These are phyloP conservation scores for Dorcoceras hygrometricum DNA, from an alignment of 257 asterid genomes.

Conservation along the genomic window DNA sequence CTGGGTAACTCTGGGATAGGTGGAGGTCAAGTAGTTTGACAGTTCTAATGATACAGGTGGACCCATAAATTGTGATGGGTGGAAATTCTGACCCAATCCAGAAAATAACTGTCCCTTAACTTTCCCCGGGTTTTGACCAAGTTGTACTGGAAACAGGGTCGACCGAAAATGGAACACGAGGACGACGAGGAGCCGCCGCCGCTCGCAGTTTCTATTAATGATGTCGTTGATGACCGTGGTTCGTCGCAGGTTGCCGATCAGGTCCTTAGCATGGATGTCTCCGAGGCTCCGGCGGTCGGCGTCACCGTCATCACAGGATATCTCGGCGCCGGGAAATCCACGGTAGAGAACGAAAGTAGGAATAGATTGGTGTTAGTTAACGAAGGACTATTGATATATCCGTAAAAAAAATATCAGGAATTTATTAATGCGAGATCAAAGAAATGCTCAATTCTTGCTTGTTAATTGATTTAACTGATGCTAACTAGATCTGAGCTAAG, in stretches of 20 bases:
- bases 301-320: slow-evolving; percentile 96
- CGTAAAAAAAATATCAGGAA: slow-evolving; percentile 1
- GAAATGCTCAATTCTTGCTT: slow-evolving; percentile 12
- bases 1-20: too few species aligned
- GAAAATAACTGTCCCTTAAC: too few species aligned
- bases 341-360: slow-evolving; percentile 39
- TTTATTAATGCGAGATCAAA: neutral
- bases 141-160: neutral
- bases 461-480: neutral
- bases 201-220: slow-evolving; percentile 64
- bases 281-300: slow-evolving; percentile 65
- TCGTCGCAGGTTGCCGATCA: slow-evolving; percentile 19
- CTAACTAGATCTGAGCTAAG: slow-evolving; percentile 16
- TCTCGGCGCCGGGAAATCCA: slow-evolving; percentile 98
- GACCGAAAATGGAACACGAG: slow-evolving; percentile 49
- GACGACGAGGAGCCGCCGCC: slow-evolving; percentile 89
- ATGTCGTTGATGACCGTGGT: slow-evolving; percentile 21
- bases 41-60: too few species aligned
- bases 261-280: slow-evolving; percentile 23
- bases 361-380: neutral
- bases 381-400: slow-evolving; percentile 3
- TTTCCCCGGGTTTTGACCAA: neutral
- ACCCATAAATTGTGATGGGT: too few species aligned
- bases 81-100: too few species aligned
- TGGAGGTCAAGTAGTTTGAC: too few species aligned